A percentile compares a stretch with the other conserved stretches of the same genome.
These are phyloP conservation scores for Cercospora sojina DNA, from an alignment of 2,329 filamentous ascomycete species.

Conservation along the genomic window DNA sequence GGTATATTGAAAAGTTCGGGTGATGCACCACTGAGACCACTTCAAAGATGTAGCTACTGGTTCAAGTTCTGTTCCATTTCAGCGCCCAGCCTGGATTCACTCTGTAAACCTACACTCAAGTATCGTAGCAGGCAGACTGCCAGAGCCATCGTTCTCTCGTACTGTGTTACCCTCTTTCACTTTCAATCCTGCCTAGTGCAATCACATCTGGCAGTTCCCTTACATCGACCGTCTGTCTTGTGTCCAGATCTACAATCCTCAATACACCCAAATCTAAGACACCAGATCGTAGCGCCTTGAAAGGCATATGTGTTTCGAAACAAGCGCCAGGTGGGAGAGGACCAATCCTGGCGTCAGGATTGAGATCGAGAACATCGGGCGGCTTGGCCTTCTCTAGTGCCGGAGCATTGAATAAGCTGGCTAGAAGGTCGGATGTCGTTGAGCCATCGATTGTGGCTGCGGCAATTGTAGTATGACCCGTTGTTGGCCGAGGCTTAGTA, in stretches of 20 bases:
- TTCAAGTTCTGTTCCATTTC: background rate
- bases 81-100: background rate
- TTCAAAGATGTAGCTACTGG: background rate
- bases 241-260: constrained; percentile 69
- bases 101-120: background rate
- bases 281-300: constrained; percentile 66
- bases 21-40: background rate
- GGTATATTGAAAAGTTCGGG: background rate
- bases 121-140: background rate
- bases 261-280: constrained; percentile 70
- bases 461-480: background rate
- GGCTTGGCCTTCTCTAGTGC: constrained; percentile 52
- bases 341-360: constrained; percentile 70
- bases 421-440: constrained; percentile 17
- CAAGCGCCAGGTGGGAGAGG: constrained; percentile 70
- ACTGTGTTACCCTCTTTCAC: background rate
- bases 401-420: constrained; percentile 24
- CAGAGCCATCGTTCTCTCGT: background rate
- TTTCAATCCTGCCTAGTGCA: constrained; percentile 27
- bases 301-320: constrained; percentile 70
- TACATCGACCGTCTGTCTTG: constrained; percentile 75
- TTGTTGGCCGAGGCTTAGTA: constrained; percentile 5
- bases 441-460: background rate
- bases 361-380: constrained; percentile 71
- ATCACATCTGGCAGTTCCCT: constrained; percentile 70